A percentile compares a stretch with the other conserved stretches of the same genome.
These are phyloP conservation scores for Sugiyamaella xylanicola DNA, from an alignment of 1,139 yeast genomes.

Conservation along the genomic window DNA sequence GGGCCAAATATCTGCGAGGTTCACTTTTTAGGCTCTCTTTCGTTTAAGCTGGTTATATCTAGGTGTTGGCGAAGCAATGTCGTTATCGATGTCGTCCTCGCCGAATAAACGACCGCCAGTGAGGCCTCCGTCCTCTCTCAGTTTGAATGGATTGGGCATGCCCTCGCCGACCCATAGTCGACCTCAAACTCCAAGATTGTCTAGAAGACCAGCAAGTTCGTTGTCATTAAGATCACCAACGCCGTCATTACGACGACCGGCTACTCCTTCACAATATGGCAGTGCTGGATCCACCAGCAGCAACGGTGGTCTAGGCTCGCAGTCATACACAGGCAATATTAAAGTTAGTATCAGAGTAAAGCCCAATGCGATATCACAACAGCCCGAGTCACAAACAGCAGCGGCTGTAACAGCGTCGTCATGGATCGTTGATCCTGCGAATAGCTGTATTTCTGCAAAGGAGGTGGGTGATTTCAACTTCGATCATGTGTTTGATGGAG, in stretches of 20 bases:
- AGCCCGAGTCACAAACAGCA: background rate
- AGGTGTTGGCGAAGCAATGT: too few relatives aligned
- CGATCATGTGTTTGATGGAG: constrained; percentile 69
- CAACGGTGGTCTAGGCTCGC: background rate
- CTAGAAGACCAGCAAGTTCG: constrained; percentile 36
- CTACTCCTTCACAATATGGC: constrained; percentile 20
- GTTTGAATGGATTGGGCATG: background rate
- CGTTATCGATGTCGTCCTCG: constrained; percentile 1
- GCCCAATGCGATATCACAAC: constrained; percentile 32
- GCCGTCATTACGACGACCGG: constrained; percentile 29
- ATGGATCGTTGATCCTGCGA: constrained; percentile 18
- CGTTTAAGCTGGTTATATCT: too few relatives aligned
- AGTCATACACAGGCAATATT: constrained; percentile 40
- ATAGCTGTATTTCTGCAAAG: constrained; percentile 31
- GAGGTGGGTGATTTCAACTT: constrained; percentile 56
- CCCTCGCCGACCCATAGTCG: constrained; percentile 23
- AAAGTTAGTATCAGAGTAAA: constrained; percentile 43
- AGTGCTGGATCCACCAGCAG: constrained; percentile 2
- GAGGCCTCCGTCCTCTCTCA: constrained; percentile 15
- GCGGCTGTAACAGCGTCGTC: constrained; percentile 12
- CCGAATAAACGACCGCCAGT: constrained; percentile 11
- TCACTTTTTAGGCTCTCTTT: too few relatives aligned
- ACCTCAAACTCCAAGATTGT: constrained; percentile 36
- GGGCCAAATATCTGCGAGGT: too few relatives aligned
- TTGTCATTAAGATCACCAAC: constrained; percentile 36